These are phyloP conservation scores for Lantana camara DNA, from an alignment of 257 asterid species.

Conservation along the genomic window DNA sequence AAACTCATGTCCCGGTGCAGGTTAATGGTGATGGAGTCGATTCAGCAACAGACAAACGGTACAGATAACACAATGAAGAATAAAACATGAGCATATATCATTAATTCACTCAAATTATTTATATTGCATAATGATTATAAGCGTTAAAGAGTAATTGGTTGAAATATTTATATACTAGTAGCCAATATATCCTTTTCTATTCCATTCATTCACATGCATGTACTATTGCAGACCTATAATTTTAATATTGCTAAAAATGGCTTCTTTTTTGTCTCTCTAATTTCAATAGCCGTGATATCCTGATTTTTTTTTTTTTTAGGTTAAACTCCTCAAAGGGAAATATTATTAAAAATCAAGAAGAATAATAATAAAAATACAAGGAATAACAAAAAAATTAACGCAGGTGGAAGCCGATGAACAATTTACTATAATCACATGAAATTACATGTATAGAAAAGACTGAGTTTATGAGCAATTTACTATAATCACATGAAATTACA, in stretches of 20 bases:
- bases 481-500: too few relatives aligned
- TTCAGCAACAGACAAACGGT: conserved; percentile 1
- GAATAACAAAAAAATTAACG: too few relatives aligned
- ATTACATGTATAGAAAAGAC: too few relatives aligned
- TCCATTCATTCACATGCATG: conserved; percentile 12
- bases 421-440: too few relatives aligned
- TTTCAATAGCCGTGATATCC: too few relatives aligned
- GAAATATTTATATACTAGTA: not conserved
- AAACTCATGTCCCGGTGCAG: conserved; percentile 6
- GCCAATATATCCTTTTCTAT: not conserved
- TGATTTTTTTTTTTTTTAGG: too few relatives aligned
- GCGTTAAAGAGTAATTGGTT: not conserved
- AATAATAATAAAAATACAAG: too few relatives aligned
- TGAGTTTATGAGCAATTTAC: too few relatives aligned
- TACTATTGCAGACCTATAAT: conserved; percentile 1
- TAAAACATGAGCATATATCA: not conserved
- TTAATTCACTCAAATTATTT: not conserved
- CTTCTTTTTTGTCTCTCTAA: too few relatives aligned
- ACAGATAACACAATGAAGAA: not conserved
- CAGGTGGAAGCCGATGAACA: too few relatives aligned
- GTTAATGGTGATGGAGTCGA: not conserved
- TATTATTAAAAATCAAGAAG: too few relatives aligned
- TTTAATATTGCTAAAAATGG: not conserved
- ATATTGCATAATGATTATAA: not conserved
- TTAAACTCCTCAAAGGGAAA: too few relatives aligned